Evolutionary conservation across 2,329 filamentous ascomycete genomes (phyloP).

Genomic region (Curvularia lunata): DNA sequence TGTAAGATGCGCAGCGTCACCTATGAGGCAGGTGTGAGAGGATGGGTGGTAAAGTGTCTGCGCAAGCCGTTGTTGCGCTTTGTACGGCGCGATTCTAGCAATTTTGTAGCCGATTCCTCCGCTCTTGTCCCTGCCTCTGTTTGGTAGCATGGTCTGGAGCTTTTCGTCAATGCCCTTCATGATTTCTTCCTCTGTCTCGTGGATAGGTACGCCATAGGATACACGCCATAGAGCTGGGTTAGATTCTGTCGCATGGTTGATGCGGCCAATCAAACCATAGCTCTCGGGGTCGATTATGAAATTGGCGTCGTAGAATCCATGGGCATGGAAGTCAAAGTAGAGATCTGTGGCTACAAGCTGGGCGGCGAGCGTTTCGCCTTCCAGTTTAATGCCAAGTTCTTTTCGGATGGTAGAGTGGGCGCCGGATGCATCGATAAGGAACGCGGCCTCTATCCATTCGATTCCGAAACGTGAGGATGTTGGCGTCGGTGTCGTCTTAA

Average conservation of each 20-base stretch:
- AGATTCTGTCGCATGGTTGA: constrained; percentile 27
- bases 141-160: constrained; percentile 40
- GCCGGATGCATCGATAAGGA: constrained; percentile 44
- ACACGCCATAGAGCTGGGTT: constrained; percentile 50
- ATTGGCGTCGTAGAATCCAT: constrained; percentile 51
- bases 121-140: constrained; percentile 24
- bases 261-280: constrained; percentile 49
- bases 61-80: constrained; percentile 51
- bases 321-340: constrained; percentile 45
- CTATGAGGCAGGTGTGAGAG: constrained; percentile 43
- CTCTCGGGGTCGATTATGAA: constrained; percentile 50
- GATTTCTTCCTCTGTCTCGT: constrained; percentile 42
- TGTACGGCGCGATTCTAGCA: constrained; percentile 49
- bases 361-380: constrained; percentile 45
- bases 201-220: constrained; percentile 48
- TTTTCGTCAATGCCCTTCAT: constrained; percentile 34
- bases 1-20: constrained; percentile 51
- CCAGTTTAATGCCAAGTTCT: constrained; percentile 27
- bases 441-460: constrained; percentile 29
- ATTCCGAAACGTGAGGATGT: constrained; percentile 4
- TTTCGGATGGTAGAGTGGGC: constrained; percentile 33
- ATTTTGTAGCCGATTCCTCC: constrained; percentile 38
- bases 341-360: constrained; percentile 51
- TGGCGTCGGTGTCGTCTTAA: constrained; percentile 15
- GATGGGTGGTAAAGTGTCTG: constrained; percentile 29